Base-by-base conservation (phyloP, 768 basidiomycete species). In the Pleurotus tuoliensis region DNA sequence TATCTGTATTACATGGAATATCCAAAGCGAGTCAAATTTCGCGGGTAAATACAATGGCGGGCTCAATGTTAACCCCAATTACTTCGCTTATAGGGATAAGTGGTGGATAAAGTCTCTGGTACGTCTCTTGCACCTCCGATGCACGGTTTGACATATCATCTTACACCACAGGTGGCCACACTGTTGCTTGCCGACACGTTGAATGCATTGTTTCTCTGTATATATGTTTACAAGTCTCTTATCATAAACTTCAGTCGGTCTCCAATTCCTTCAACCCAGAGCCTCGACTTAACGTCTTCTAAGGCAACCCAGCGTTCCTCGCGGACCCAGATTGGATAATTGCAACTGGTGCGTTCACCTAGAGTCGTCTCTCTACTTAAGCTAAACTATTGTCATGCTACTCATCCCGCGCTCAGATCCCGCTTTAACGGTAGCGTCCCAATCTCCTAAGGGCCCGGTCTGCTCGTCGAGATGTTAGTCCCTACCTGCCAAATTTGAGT, bases 111-210 rank as follows among this genome's bases (percentile, higher is more conserved):
- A 77, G 57, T 25, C 64, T 0, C 73, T 81, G 54, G 81, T 82
- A 46, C 46, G 75, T 65, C 46, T 5, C n/a, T 15, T 15, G 13
- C 13, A 16, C n/a, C 4, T 47, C 46, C 20, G 11, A 53, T 27
- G 34, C 15, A 44, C n/a, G 13, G 4, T 16, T 44, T 4, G 13
- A 18, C n/a, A 1, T n/a, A 44, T 16, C 20, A n/a, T 2, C 41
- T 44, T 11, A 44, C 20, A 16, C n/a, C 45, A 56, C 44, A 82
- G 77, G 75, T 80, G 40, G 50, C 61, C 40, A 55, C 75, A 24
- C 66, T 82, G 3, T 71, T 82, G 47, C n/a, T 78, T 5, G 76
- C 74, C 41, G 82, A 83, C 64, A 80, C 79, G 0, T 59, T 76
- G 25, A 81, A 81, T 58, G 71, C 76, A 2, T 62, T 67, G 4